A percentile compares a stretch with the other conserved stretches of the same genome.
Conservation (phyloP, 352 stramenopile species). For the Lagenidium giganteum region DNA sequence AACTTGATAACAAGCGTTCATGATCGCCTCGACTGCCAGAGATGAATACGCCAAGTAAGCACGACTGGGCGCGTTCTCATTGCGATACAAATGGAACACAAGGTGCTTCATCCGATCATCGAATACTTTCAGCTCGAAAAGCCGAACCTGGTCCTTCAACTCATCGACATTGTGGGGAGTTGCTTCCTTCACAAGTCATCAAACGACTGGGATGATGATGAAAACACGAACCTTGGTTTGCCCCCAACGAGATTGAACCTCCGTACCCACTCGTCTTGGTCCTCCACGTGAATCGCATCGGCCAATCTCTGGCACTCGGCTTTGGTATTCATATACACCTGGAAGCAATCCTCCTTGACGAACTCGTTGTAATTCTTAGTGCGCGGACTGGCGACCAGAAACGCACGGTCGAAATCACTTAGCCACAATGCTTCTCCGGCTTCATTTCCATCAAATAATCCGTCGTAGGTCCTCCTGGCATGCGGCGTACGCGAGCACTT, state of each 20-base stretch:
- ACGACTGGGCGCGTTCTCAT: neutral
- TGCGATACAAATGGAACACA: neutral
- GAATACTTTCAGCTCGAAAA: neutral
- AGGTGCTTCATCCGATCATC: neutral
- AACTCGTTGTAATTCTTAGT: constrained; percentile 18
- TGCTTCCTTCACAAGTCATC: too few relatives aligned
- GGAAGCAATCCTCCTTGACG: constrained; percentile 16
- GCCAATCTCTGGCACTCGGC: constrained; percentile 13
- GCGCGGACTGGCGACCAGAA: constrained; percentile 20
- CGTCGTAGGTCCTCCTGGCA: too few relatives aligned
- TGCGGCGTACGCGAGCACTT: too few relatives aligned
- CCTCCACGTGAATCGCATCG: constrained; percentile 5
- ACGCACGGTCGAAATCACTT: too few relatives aligned
- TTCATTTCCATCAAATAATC: too few relatives aligned
- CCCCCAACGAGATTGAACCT: constrained; percentile 20
- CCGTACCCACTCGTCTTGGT: constrained; percentile 15
- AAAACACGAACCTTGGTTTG: constrained; percentile 20
- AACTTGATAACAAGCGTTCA: neutral
- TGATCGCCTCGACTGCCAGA: neutral
- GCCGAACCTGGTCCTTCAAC: too few relatives aligned
- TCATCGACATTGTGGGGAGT: too few relatives aligned
- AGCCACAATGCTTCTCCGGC: too few relatives aligned
- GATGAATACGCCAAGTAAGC: neutral
- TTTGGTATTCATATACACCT: constrained; percentile 24
- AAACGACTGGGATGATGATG: constrained; percentile 3